Base-by-base conservation (phyloP, 495 filamentous ascomycete genomes). In the Entonaema liquescens region DNA sequence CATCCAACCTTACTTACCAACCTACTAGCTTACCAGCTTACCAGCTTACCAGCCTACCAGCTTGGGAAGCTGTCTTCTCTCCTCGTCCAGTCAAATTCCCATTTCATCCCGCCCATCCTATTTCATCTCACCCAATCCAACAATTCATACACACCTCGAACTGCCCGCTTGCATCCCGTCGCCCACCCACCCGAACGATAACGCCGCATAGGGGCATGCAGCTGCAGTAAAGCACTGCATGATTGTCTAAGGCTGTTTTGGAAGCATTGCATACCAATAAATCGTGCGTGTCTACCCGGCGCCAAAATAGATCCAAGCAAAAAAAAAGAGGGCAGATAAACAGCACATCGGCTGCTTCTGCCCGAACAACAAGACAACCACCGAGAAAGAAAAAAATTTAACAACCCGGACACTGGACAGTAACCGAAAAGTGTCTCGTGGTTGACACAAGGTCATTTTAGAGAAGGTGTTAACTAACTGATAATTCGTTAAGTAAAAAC, bases 151-250 rank as follows among this genome's bases (percentile, higher is more conserved):
- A 56, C 29, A 56, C 53, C 62, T 73, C 71, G 71, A 68, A 71
- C 64, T 74, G 57, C 49, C 65, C 60, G 56, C 65, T 47, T 28
- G 49, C 68, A 65, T 62, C 72, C 62, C 56, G 66, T 68, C 44
- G 54, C 38, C 73, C 70, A 57, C 67, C 72, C 72, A 72, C 70
- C 75, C 75, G 68, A 75, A 74, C 75, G 75, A 77, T 73, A 75
- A 72, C 70, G 73, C 75, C 64, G 75, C 72, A 71, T 67, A 75
- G 66, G 64, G 64, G 73, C 67, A 70, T 77, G 75, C 73, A 75
- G 64, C 70, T 77, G 73, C 72, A 75, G 65, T 62, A 49, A 66
- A 72, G 75, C 70, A 77, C 75, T 69, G 75, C 75, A 77, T 75
- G 70, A 67, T 65, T 72, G 68, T 74, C 70, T 73, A 72, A 65